phyloP scores from a whole-genome alignment of 495 filamentous ascomycete species.

The Penicillium arizonense region DNA sequence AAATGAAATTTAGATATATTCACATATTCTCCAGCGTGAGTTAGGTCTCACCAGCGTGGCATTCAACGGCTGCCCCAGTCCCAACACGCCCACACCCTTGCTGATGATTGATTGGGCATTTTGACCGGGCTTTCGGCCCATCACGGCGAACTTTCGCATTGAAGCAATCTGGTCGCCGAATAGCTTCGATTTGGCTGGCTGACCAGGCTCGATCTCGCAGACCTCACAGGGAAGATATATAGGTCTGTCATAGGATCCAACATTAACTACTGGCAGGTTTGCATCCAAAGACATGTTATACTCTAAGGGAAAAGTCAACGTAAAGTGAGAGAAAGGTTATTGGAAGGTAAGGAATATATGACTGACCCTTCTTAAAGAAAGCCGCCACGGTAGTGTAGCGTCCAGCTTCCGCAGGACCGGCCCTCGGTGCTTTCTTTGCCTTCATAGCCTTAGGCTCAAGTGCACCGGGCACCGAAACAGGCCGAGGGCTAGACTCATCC shows the following conservation, averaged over 20 bases:
- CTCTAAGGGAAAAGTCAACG: constrained; percentile 20
- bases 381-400: constrained; percentile 49
- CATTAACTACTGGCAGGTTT: constrained; percentile 64
- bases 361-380: constrained; percentile 50
- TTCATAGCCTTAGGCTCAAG: constrained; percentile 1
- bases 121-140: constrained; percentile 49
- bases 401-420: constrained; percentile 31
- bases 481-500: constrained; percentile 15
- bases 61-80: constrained; percentile 31
- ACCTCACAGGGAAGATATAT: constrained; percentile 67
- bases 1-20: neutral
- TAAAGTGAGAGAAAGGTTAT: neutral
- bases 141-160: constrained; percentile 70
- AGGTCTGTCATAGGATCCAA: constrained; percentile 58
- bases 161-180: constrained; percentile 50
- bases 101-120: constrained; percentile 67
- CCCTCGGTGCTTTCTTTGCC: constrained; percentile 28
- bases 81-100: constrained; percentile 50
- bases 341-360: neutral
- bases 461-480: neutral
- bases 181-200: constrained; percentile 57
- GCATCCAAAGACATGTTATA: constrained; percentile 43
- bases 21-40: neutral
- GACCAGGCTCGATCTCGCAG: constrained; percentile 63
- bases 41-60: constrained; percentile 25